phyloP scores from a whole-genome alignment of 2,329 filamentous ascomycete species.

The Sclerotinia glacialis region DNA sequence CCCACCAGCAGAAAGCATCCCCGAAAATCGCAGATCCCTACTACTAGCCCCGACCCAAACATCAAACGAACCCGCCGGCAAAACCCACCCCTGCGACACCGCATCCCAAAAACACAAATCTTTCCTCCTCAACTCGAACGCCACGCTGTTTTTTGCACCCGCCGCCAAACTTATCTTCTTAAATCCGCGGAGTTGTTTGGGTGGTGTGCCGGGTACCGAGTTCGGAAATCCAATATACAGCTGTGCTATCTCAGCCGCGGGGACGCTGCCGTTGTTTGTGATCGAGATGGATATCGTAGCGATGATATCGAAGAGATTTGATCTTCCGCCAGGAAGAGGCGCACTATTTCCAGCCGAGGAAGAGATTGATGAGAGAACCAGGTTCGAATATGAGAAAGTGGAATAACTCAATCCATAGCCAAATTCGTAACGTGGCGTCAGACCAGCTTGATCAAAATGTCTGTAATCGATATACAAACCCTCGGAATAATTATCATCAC shows the following conservation, averaged over 20 bases:
- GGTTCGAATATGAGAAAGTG: conserved; percentile 44
- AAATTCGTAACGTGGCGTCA: conserved; percentile 42
- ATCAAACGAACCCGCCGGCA: conserved; percentile 38
- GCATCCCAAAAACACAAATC: conserved; percentile 65
- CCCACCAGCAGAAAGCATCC: conserved; percentile 20
- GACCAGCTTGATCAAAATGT: conserved; percentile 46
- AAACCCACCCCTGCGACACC: conserved; percentile 54
- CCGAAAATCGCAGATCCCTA: conserved; percentile 33
- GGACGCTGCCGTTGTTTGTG: neutral
- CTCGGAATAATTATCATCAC: conserved; percentile 44
- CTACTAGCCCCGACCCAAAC: conserved; percentile 34
- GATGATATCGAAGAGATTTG: neutral
- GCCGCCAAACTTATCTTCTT: conserved; percentile 53
- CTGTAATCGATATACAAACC: conserved; percentile 53
- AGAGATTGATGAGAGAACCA: conserved; percentile 25
- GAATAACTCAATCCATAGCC: conserved; percentile 56
- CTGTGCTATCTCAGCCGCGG: neutral
- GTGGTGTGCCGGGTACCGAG: conserved; percentile 44
- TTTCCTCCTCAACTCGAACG: conserved; percentile 42
- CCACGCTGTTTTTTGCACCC: conserved; percentile 45
- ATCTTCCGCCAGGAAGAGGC: conserved; percentile 2
- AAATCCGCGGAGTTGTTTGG: conserved; percentile 63
- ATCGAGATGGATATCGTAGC: neutral
- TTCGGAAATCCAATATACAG: conserved; percentile 38
- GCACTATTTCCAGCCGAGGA: conserved; percentile 18